These are phyloP conservation scores for Lachnellula willkommii DNA, from an alignment of 2,329 filamentous ascomycete species.

Conservation along the genomic window DNA sequence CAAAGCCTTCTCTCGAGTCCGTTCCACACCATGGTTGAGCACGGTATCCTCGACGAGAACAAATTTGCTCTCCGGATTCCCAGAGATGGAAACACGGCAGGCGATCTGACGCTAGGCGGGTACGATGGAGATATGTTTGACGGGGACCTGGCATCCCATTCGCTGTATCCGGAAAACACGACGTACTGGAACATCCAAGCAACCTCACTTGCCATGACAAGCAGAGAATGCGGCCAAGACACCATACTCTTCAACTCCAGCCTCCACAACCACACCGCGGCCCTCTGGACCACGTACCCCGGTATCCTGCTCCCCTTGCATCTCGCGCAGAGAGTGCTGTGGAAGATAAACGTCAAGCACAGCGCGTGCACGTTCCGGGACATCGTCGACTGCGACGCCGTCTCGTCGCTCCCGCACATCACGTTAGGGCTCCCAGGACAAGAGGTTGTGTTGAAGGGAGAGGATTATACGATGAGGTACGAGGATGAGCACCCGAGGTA, in stretches of 20 bases:
- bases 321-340: background rate
- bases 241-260: background rate
- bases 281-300: background rate
- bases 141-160: background rate
- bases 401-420: constrained; percentile 1
- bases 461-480: constrained; percentile 4
- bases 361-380: background rate
- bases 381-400: constrained; percentile 3
- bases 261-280: background rate
- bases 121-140: background rate
- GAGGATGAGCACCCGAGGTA: background rate
- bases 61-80: constrained; percentile 6
- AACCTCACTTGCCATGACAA: background rate
- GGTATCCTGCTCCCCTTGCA: background rate
- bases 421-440: constrained; percentile 2
- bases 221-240: background rate
- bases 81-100: background rate
- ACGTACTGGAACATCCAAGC: constrained; percentile 1
- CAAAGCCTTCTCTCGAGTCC: background rate
- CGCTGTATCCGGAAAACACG: background rate
- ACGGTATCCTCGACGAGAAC: constrained; percentile 4
- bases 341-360: background rate
- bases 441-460: constrained; percentile 5
- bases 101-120: constrained; percentile 6
- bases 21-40: constrained; percentile 4